Base-by-base conservation (phyloP, 495 filamentous ascomycete genomes). In the Hapsidospora chrysogenum region DNA sequence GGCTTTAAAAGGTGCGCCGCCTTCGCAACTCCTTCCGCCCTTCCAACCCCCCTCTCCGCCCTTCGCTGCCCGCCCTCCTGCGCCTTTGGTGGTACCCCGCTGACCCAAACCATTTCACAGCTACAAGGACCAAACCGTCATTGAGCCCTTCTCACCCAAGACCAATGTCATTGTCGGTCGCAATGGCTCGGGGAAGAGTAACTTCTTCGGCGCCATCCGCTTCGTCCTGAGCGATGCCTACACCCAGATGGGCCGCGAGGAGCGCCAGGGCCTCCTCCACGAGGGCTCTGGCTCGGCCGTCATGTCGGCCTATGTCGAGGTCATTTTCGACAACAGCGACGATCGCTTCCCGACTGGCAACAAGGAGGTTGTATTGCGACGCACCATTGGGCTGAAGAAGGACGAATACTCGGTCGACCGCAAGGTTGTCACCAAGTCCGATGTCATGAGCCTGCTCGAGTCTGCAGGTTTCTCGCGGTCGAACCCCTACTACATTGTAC, bases 81-180 rank as follows among this genome's bases (percentile, higher is more conserved):
- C n/a, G 15, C 11, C 11, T 19, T 31, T 17, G 17, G 15, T 29
- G 32, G 11, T n/a, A 23, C 30, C 22, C 43, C 42, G 26, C 52
- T 50, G 33, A 54, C n/a, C n/a, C n/a, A n/a, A n/a, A n/a, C n/a
- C n/a, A n/a, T n/a, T n/a, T n/a, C n/a, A 35, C 44, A 96, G 87
- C 68, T 99, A 99, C 71, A 96, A 96, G 61, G 87, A 96, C 45
- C 89, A 99, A 57, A 95, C 85, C 21, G 82, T 93, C 52, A 94
- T 95, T 52, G 89, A 96, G 50, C 87, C 89, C 35, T 99, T 99
- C 58, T 95, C 86, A 8, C 82, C 89, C 6, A 89, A 89, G 51
- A 85, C 85, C 60, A 99, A 99, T 70, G 84, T 99, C 37, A 95
- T 99, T 48, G 89, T 99, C 46, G 89, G 89, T 38, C 89, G 89